Percentiles rank a stretch among this genome's conserved stretches.
These are phyloP conservation scores for Phialophora expanda DNA, from an alignment of 2,329 filamentous ascomycete genomes.

Conservation along the genomic window DNA sequence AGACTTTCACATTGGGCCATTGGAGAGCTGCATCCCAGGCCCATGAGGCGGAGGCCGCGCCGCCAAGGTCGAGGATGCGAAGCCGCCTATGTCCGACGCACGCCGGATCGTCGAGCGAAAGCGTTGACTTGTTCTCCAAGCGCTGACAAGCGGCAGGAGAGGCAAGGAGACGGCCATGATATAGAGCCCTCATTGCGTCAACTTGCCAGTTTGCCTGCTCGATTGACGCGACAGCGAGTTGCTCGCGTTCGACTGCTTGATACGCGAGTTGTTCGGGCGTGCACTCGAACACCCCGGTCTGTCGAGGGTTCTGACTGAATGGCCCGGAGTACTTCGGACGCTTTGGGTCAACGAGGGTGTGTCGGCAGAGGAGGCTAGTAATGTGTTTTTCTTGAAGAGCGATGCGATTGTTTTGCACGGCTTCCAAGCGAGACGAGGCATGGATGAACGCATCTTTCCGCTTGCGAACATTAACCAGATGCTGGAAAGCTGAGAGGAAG, in stretches of 20 bases:
- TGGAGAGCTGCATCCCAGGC: constrained; percentile 90
- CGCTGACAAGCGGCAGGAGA: constrained; percentile 54
- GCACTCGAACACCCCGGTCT: constrained; percentile 58
- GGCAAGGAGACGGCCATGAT: constrained; percentile 65
- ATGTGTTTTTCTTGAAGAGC: constrained; percentile 74
- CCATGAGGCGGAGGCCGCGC: constrained; percentile 87
- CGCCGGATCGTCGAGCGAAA: constrained; percentile 38
- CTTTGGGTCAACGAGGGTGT: constrained; percentile 74
- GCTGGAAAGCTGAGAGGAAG: constrained; percentile 86
- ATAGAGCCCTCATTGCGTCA: constrained; percentile 65
- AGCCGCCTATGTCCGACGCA: constrained; percentile 54
- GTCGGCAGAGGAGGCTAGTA: constrained; percentile 83
- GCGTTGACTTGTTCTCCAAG: constrained; percentile 37
- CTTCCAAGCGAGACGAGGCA: constrained; percentile 82
- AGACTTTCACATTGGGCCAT: constrained; percentile 83
- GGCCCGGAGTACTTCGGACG: constrained; percentile 72
- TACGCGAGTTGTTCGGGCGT: constrained; percentile 47
- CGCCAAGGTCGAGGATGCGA: constrained; percentile 83
- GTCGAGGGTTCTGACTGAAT: constrained; percentile 72
- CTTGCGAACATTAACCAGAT: constrained; percentile 69
- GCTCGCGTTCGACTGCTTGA: constrained; percentile 70
- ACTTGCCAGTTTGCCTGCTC: constrained; percentile 65
- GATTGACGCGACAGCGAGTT: constrained; percentile 76
- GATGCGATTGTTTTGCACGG: constrained; percentile 80
- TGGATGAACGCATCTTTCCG: constrained; percentile 81